These are phyloP conservation scores for Primulina eburnea DNA, from an alignment of 257 asterid species.

Conservation along the genomic window DNA sequence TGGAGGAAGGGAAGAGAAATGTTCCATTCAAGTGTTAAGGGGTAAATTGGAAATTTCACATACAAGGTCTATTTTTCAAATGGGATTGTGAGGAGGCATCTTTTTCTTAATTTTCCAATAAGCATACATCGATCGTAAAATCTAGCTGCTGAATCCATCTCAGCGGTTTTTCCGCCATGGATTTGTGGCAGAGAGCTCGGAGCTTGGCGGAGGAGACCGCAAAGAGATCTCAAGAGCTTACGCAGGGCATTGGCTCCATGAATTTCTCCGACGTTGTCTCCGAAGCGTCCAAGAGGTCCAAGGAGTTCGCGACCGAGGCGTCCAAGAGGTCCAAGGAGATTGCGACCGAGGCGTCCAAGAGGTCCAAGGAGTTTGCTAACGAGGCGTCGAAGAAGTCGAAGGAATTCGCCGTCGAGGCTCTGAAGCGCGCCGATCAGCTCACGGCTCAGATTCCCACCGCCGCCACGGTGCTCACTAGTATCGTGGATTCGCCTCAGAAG, in stretches of 20 bases:
- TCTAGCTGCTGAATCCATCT: neutral
- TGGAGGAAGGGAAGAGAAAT: no score
- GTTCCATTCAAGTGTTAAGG: no score
- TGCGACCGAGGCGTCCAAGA: conserved; percentile 62
- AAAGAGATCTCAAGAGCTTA: conserved; percentile 72
- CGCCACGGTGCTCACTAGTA: conserved; percentile 39
- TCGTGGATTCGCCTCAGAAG: conserved; percentile 48
- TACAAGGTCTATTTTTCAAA: no score
- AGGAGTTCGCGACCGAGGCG: conserved; percentile 51
- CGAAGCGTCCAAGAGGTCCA: conserved; percentile 72
- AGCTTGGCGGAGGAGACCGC: conserved; percentile 87
- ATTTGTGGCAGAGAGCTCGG: conserved; percentile 82
- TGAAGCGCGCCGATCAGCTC: conserved; percentile 89
- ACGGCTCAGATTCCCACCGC: conserved; percentile 76
- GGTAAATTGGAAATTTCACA: no score
- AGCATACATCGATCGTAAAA: neutral
- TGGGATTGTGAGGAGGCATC: no score
- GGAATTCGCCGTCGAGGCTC: conserved; percentile 55
- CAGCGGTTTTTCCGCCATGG: conserved; percentile 36
- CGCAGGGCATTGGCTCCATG: conserved; percentile 52
- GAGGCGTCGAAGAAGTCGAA: conserved; percentile 70
- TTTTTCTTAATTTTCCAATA: no score
- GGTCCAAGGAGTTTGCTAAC: conserved; percentile 67
- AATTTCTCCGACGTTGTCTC: conserved; percentile 74
- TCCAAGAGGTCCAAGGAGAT: conserved; percentile 44